Percentiles rank a stretch among this genome's conserved stretches.
phyloP scores from a whole-genome alignment of 2,329 filamentous ascomycete species.

The Hawksworthiomyces lignivorus region DNA sequence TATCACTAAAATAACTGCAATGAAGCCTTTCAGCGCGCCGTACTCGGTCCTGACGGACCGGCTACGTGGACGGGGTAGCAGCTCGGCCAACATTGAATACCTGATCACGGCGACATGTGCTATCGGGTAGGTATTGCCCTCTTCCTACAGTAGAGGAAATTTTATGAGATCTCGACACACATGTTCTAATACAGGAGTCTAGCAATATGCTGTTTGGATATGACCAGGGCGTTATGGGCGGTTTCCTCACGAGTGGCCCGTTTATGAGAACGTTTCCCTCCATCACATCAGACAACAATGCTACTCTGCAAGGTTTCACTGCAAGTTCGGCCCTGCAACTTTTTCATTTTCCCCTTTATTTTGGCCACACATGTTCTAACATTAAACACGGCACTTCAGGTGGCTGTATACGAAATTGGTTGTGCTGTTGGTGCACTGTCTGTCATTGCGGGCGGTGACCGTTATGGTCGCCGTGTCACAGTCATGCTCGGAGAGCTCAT shows the following conservation, averaged over 20 bases:
- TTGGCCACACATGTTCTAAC: too few species aligned
- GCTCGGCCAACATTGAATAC: slow-evolving; percentile 1
- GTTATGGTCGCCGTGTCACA: slow-evolving; percentile 33
- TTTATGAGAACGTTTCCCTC: slow-evolving; percentile 32
- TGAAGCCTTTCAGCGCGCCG: slow-evolving; percentile 3
- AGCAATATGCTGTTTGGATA: slow-evolving; percentile 9
- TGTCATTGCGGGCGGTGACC: too few species aligned
- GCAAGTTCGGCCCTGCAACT: slow-evolving; percentile 17
- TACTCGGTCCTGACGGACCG: slow-evolving; percentile 3
- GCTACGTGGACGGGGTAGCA: background rate
- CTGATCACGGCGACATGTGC: slow-evolving; percentile 3
- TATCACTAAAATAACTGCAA: too few species aligned
- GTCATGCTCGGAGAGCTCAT: slow-evolving; percentile 26
- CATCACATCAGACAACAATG: slow-evolving; percentile 19
- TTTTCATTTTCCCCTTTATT: too few species aligned
- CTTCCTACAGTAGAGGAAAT: too few species aligned
- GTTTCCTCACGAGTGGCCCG: slow-evolving; percentile 42
- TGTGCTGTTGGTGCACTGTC: slow-evolving; percentile 9
- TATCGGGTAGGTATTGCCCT: background rate
- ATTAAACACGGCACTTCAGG: slow-evolving; percentile 23
- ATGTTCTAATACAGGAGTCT: too few species aligned
- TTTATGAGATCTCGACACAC: too few species aligned
- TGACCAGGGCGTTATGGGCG: slow-evolving; percentile 35
- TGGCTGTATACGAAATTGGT: slow-evolving; percentile 39
- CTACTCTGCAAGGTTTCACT: background rate